phyloP scores from a whole-genome alignment of 257 asterid genomes.

The Nicotiana otophora region DNA sequence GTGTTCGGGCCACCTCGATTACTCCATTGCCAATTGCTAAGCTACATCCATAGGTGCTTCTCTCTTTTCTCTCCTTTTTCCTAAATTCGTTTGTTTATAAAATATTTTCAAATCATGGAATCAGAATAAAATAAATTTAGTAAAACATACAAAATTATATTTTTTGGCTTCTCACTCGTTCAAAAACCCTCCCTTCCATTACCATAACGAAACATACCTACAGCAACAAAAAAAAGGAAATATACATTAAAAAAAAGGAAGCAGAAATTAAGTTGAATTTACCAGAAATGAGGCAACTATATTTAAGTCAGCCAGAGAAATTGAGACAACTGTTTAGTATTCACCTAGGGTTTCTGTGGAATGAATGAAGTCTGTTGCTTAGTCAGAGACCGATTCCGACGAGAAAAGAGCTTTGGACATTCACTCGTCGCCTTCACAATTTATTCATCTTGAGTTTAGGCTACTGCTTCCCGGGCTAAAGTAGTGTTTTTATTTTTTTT shows the following conservation, averaged over 20 bases:
- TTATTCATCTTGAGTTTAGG: no score
- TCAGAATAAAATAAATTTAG: no score
- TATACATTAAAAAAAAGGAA: not conserved
- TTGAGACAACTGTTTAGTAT: not conserved
- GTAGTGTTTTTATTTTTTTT: no score
- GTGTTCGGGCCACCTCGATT: not conserved
- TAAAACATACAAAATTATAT: no score
- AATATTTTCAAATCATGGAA: not conserved
- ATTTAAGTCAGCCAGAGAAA: not conserved
- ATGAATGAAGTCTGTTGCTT: not conserved
- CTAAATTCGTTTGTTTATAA: not conserved
- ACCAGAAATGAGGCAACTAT: not conserved
- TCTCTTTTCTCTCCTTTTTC: not conserved
- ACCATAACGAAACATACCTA: not conserved
- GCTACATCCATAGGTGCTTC: not conserved
- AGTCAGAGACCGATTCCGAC: no score
- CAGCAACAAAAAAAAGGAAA: not conserved
- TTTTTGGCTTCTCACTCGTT: not conserved
- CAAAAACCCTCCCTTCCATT: not conserved
- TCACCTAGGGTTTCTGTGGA: not conserved
- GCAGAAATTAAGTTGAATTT: not conserved
- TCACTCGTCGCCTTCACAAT: no score
- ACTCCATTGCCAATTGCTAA: not conserved
- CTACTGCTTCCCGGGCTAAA: no score
- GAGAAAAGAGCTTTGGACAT: no score